Conservation (phyloP, 2,329 filamentous ascomycete genomes). For the Hypoxylon sp. region DNA sequence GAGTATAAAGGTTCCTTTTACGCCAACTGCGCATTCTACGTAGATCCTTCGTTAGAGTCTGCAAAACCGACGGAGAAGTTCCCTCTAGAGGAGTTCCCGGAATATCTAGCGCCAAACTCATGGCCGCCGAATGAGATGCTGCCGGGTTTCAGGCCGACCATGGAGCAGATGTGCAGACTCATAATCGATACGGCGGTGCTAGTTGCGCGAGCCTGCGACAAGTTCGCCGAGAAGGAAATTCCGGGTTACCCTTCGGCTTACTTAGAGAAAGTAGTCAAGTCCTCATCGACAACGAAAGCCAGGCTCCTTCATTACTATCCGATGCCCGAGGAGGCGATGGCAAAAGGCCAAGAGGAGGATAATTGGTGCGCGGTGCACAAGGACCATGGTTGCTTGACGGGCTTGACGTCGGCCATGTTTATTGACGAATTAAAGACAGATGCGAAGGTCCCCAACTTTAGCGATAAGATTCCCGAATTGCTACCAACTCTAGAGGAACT, state of each 20-base stretch:
- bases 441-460: conserved; percentile 56
- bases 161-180: conserved; percentile 83
- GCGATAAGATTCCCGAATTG: conserved; percentile 53
- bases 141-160: conserved; percentile 80
- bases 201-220: conserved; percentile 91
- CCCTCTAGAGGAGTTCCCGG: conserved; percentile 77
- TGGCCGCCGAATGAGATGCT: conserved; percentile 82
- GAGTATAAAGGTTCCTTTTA: conserved; percentile 88
- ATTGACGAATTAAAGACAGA: conserved; percentile 77
- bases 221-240: conserved; percentile 85
- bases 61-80: conserved; percentile 73
- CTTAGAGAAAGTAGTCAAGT: conserved; percentile 87
- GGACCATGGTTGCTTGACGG: conserved; percentile 94
- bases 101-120: conserved; percentile 91
- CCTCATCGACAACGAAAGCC: conserved; percentile 90
- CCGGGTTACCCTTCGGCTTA: conserved; percentile 82
- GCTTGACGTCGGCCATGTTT: conserved; percentile 96
- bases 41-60: conserved; percentile 73
- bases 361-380: conserved; percentile 95
- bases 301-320: conserved; percentile 95
- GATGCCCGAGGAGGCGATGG: conserved; percentile 59
- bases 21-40: conserved; percentile 85
- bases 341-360: conserved; percentile 71
- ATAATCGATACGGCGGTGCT: conserved; percentile 92
- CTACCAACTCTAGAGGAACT: conserved; percentile 77